Conservation (phyloP, 148 eudicot genomes). For the Fagopyrum esculentum region DNA sequence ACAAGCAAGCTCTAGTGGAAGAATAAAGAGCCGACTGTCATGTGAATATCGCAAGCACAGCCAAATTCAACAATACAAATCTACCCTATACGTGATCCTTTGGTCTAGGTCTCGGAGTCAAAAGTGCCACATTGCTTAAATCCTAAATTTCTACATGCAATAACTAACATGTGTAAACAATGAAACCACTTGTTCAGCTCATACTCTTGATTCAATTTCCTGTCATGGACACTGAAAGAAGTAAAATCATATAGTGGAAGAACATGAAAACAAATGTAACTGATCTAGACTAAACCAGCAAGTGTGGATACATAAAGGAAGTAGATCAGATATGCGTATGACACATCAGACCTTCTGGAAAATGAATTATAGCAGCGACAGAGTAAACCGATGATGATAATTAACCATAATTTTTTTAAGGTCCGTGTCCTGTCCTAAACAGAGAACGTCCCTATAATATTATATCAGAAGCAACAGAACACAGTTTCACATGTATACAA, state of each 20-base stretch:
- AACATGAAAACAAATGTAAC: not conserved
- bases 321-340: not conserved
- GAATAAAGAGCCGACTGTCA: no score
- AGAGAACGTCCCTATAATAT: not conserved
- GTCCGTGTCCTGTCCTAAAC: not conserved
- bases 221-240: not conserved
- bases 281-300: not conserved
- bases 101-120: no score
- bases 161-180: not conserved
- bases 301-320: not conserved
- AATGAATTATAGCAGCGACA: not conserved
- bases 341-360: not conserved
- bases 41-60: no score
- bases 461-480: not conserved
- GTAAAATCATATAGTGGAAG: not conserved
- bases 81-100: no score
- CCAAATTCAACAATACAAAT: no score
- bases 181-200: not conserved
- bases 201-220: not conserved
- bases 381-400: not conserved
- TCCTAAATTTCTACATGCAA: not conserved
- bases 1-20: not conserved
- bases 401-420: not conserved
- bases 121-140: not conserved
- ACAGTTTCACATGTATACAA: no score